These are phyloP conservation scores for Neostapfia colusana DNA, from an alignment of 176 grass and related monocot species.

Conservation along the genomic window DNA sequence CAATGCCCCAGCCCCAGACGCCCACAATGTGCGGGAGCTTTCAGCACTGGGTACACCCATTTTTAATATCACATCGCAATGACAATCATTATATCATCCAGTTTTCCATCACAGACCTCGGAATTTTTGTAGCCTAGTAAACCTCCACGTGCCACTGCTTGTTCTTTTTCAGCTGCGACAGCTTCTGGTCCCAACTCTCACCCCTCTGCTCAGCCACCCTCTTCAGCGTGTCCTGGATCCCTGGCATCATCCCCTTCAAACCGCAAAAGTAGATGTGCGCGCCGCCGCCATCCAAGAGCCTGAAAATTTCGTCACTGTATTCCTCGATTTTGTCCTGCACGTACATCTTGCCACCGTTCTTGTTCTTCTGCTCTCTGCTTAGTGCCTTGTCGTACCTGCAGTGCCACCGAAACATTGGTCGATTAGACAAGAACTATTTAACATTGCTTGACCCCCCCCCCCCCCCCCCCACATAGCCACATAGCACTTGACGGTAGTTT, in stretches of 20 bases:
- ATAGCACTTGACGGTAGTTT: neutral
- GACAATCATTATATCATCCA: neutral
- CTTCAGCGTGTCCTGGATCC: slow-evolving; percentile 85
- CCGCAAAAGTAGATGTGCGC: slow-evolving; percentile 90
- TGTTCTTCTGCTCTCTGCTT: slow-evolving; percentile 84
- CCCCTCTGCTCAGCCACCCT: slow-evolving; percentile 86
- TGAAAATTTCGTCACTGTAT: slow-evolving; percentile 89
- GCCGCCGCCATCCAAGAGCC: slow-evolving; percentile 70
- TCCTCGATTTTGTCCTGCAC: slow-evolving; percentile 97
- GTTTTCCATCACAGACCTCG: too few relatives aligned
- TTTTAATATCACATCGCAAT: too few relatives aligned
- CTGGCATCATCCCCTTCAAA: slow-evolving; percentile 98
- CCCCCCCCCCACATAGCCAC: too few relatives aligned
- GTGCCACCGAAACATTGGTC: neutral
- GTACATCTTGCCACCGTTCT: slow-evolving; percentile 81
- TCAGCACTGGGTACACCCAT: too few relatives aligned
- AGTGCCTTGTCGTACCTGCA: slow-evolving; percentile 87
- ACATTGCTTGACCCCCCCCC: neutral
- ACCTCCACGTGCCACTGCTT: slow-evolving; percentile 97
- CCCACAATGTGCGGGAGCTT: too few relatives aligned
- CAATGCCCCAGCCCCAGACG: too few relatives aligned
- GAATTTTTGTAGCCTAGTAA: slow-evolving; percentile 40
- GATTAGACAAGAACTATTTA: slow-evolving; percentile 4
- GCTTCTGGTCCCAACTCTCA: slow-evolving; percentile 87
- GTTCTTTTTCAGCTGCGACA: slow-evolving; percentile 85